Conservation (phyloP, 495 filamentous ascomycete genomes). For the Daldinia childiae region DNA sequence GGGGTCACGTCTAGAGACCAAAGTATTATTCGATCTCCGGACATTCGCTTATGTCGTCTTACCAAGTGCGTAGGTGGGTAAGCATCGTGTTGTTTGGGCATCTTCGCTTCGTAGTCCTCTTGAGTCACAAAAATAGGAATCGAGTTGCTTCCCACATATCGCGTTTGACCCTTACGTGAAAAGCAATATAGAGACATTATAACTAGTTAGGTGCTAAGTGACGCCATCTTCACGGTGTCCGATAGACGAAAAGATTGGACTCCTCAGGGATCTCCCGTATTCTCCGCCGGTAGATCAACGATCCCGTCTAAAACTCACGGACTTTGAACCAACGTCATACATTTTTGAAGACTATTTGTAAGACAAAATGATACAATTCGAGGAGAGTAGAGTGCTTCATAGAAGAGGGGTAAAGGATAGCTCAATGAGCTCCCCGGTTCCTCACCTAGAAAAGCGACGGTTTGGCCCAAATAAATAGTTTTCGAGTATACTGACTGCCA, state of each 20-base stretch:
- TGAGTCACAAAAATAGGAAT: not conserved
- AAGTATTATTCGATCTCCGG: slow-evolving; percentile 14
- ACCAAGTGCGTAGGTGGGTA: not conserved
- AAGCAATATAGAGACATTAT: slow-evolving; percentile 3
- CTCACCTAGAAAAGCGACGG: not conserved
- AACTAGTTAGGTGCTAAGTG: not conserved
- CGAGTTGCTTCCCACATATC: not conserved
- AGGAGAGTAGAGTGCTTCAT: not conserved
- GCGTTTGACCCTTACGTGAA: not conserved
- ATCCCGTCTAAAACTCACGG: slow-evolving; percentile 17
- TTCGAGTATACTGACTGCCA: slow-evolving; percentile 6
- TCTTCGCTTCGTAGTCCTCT: not conserved
- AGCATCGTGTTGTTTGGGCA: not conserved
- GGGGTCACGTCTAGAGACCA: slow-evolving; percentile 12
- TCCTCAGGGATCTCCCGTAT: slow-evolving; percentile 16
- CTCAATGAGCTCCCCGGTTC: slow-evolving; percentile 16
- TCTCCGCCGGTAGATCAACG: slow-evolving; percentile 29
- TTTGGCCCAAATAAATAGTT: slow-evolving; percentile 2
- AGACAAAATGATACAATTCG: not conserved
- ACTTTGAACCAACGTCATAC: slow-evolving; percentile 21
- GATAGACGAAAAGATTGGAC: slow-evolving; percentile 23
- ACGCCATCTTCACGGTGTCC: not conserved
- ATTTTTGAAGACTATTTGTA: not conserved
- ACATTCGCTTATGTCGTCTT: slow-evolving; percentile 8
- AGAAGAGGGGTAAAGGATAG: slow-evolving; percentile 5